phyloP scores from a whole-genome alignment of 345 rosid genomes.

The Rhizophora apiculata region DNA sequence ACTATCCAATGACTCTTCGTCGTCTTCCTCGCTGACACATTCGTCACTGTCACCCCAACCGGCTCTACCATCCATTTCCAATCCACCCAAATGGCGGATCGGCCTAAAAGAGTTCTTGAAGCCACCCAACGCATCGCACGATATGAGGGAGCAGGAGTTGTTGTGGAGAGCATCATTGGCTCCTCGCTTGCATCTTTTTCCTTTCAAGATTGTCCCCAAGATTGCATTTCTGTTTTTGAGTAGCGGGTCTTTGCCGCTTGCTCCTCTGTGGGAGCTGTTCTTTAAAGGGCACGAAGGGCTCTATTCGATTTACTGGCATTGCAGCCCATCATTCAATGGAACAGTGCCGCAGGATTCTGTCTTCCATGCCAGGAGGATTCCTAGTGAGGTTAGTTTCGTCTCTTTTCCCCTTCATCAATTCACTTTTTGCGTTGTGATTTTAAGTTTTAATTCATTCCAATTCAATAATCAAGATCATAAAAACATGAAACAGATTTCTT shows the following conservation, averaged over 20 bases:
- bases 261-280: conserved; percentile 28
- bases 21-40: background rate
- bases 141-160: conserved; percentile 21
- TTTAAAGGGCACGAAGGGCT: conserved; percentile 23
- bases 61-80: background rate
- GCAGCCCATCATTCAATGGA: conserved; percentile 15
- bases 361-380: conserved; percentile 18
- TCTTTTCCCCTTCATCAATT: background rate
- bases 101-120: conserved; percentile 6
- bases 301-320: conserved; percentile 19
- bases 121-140: conserved; percentile 10
- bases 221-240: conserved; percentile 25
- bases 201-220: conserved; percentile 12
- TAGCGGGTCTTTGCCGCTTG: conserved; percentile 7
- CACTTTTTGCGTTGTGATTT: no score
- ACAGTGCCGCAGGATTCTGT: conserved; percentile 10
- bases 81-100: background rate
- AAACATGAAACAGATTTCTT: no score
- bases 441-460: no score
- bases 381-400: conserved; percentile 23
- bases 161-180: conserved; percentile 29
- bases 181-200: conserved; percentile 2
- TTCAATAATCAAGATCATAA: no score
- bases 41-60: conserved; percentile 5
- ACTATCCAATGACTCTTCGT: background rate